A percentile compares a stretch with the other conserved stretches of the same genome.
Conservation (phyloP, 176 grass and related monocot genomes). For the Metroxylon sagu region DNA sequence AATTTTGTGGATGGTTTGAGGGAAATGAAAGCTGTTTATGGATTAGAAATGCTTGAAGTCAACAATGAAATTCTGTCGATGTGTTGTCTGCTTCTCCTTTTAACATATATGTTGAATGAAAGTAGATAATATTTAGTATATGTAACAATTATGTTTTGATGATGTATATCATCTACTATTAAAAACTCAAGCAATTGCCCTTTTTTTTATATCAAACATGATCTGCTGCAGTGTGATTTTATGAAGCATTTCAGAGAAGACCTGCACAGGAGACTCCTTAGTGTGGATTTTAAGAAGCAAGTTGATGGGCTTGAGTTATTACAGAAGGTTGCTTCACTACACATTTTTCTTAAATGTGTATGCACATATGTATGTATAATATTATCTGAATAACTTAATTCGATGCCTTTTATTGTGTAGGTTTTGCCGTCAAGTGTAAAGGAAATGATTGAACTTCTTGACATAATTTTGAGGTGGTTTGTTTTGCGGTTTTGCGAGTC, state of each 20-base stretch:
- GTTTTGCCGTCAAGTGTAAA: conserved; percentile 63
- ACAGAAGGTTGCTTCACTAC: conserved; percentile 51
- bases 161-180: no score
- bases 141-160: no score
- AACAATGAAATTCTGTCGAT: no score
- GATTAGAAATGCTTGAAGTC: no score
- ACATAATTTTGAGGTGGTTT: conserved; percentile 96
- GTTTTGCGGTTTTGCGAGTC: conserved; percentile 98
- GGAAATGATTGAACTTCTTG: conserved; percentile 89
- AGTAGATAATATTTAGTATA: no score
- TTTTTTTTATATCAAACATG: not conserved
- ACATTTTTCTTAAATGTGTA: not conserved
- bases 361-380: not conserved
- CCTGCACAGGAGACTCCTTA: conserved; percentile 78
- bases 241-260: conserved; percentile 93
- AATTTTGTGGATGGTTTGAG: no score
- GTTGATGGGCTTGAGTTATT: conserved; percentile 93
- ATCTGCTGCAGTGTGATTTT: conserved; percentile 61
- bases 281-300: conserved; percentile 96
- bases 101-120: no score
- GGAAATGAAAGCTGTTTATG: no score
- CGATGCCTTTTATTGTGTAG: conserved; percentile 25
- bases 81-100: no score
- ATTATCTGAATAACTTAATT: not conserved
- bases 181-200: no score